A percentile compares a stretch with the other conserved stretches of the same genome.
phyloP scores from a whole-genome alignment of 2,329 filamentous ascomycete species.

The Colletotrichum somersetense region DNA sequence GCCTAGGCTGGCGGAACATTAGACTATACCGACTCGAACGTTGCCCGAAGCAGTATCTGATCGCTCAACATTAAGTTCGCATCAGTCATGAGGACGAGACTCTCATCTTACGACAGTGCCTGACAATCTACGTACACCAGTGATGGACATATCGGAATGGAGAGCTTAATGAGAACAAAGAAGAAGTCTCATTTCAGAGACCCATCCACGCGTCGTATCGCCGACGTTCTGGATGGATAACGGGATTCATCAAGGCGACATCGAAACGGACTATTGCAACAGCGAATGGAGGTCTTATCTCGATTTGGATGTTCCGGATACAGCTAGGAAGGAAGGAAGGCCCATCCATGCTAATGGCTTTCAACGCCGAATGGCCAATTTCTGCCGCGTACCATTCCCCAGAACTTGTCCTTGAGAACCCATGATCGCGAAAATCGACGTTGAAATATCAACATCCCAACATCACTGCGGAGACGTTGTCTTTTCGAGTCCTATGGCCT shows the following conservation, averaged over 20 bases:
- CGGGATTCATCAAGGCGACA: neutral
- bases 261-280: constrained; percentile 6
- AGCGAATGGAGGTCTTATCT: neutral
- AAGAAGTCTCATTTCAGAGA: neutral
- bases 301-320: constrained; percentile 5
- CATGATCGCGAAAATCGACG: constrained; percentile 2
- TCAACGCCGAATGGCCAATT: neutral
- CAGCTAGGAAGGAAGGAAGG: constrained; percentile 2
- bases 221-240: neutral
- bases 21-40: constrained; percentile 19
- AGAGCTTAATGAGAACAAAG: neutral
- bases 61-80: constrained; percentile 37
- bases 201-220: neutral
- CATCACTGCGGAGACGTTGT: constrained; percentile 25
- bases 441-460: constrained; percentile 2
- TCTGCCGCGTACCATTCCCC: neutral
- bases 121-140: constrained; percentile 11
- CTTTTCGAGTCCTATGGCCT: neutral
- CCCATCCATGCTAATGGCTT: constrained; percentile 2
- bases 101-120: constrained; percentile 9
- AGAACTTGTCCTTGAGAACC: constrained; percentile 9
- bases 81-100: constrained; percentile 19
- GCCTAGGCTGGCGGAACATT: constrained; percentile 19
- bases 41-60: constrained; percentile 29
- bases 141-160: constrained; percentile 7